Percentiles rank a stretch among this genome's conserved stretches.
These are phyloP conservation scores for Tetrapyrgos nigripes DNA, from an alignment of 1,284 basidiomycete genomes.

Conservation along the genomic window DNA sequence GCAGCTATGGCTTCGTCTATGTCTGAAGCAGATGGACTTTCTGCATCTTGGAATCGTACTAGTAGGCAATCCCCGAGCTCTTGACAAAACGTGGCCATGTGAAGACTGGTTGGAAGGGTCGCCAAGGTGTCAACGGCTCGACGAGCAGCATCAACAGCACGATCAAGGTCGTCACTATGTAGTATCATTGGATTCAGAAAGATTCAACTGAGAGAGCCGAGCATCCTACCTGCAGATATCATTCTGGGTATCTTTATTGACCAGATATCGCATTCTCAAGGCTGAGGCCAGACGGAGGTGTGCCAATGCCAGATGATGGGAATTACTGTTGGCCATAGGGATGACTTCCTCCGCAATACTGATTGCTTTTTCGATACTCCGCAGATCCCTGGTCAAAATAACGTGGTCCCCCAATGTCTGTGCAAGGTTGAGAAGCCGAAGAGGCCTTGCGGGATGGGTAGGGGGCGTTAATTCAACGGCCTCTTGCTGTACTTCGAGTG, in stretches of 20 bases:
- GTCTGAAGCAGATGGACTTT: neutral
- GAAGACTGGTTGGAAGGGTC: neutral
- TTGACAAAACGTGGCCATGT: neutral
- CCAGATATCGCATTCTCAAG: neutral
- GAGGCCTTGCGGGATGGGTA: constrained; percentile 1
- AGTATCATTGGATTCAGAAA: neutral
- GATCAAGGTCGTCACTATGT: neutral
- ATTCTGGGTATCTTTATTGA: neutral
- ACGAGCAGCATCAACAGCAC: neutral
- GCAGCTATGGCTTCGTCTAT: neutral
- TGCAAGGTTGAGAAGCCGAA: constrained; percentile 3
- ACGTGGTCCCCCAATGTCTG: neutral
- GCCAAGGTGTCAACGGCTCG: neutral
- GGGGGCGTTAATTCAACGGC: neutral
- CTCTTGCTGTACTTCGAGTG: neutral
- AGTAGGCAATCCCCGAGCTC: neutral
- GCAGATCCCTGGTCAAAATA: neutral
- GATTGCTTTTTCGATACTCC: neutral
- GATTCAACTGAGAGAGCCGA: neutral
- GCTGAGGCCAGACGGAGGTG: neutral
- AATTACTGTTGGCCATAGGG: neutral
- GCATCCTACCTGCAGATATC: neutral
- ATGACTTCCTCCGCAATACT: neutral
- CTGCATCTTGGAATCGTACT: neutral
- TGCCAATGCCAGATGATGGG: neutral